Base-by-base conservation (phyloP, 2,329 filamentous ascomycete genomes). In the Cadophora sp. region DNA sequence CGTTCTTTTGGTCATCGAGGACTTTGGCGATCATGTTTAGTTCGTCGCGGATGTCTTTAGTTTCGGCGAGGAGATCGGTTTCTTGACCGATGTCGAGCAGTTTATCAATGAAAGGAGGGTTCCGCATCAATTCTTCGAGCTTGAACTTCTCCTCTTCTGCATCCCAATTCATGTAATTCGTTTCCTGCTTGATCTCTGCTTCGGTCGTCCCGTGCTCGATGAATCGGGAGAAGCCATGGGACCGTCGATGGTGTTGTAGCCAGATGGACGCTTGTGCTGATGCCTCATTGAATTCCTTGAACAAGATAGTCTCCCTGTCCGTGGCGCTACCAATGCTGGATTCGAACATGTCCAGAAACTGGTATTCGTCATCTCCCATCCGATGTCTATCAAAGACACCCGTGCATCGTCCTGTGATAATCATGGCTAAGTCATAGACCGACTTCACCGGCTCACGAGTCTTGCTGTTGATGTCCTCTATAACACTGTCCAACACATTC, bases 41-140 rank as follows among this genome's bases (percentile, higher is more conserved):
- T 68, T 85, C 83, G 16, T 84, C 83, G 1, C 81, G 72, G 26
- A 85, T 83, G 51, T 85, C 83, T 60, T 83, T 81, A 11, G 82
- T 80, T 62, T 85, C 83, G 0, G 77, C 73, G 37, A 83, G 79
- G 0, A 85, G 74, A 24, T 79, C 76, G 0, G 80, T 81, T 68
- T 84, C 82, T 0, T 78, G 77, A 2, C 79, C 80, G 27, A 84
- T 83, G 63, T 83, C 79, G 1, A 83, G 73, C 60, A 60, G 77
- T 70, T 61, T 80, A 74, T 74, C 72, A 48, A 73, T 65, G 31
- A 73, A 73, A 2, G 72, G 62, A n/a, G 71, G 72, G 11, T 69
- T 69, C 8, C 70, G 65, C 46, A 64, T 67, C 11, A 71, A 65
- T n/a, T 74, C 72, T 62, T 72, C 72, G 16, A 65, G 66, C 27